These are phyloP conservation scores for Penicillium bovifimosum DNA, from an alignment of 495 filamentous ascomycete species.

Conservation along the genomic window DNA sequence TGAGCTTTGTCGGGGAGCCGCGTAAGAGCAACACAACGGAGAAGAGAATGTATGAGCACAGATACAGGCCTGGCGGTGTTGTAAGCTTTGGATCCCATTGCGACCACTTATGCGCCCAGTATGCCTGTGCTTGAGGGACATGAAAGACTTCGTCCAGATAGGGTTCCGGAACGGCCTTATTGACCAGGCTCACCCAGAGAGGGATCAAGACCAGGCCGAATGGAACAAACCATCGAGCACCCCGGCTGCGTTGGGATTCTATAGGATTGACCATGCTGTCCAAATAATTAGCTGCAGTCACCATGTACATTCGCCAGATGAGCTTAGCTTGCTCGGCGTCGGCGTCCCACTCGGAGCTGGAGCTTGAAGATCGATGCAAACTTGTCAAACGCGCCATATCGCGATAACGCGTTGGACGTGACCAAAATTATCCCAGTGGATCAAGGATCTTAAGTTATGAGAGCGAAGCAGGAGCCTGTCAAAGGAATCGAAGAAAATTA, in stretches of 20 bases:
- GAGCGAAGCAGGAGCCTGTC: neutral
- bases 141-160: conserved; percentile 97
- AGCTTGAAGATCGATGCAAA: conserved; percentile 3
- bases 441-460: neutral
- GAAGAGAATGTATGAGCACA: conserved; percentile 47
- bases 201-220: conserved; percentile 38
- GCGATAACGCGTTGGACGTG: neutral
- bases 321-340: neutral
- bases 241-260: conserved; percentile 35
- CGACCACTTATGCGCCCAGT: conserved; percentile 67
- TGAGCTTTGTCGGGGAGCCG: conserved; percentile 36
- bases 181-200: conserved; percentile 37
- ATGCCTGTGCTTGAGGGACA: conserved; percentile 82
- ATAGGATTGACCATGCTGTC: conserved; percentile 33
- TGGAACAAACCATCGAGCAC: conserved; percentile 40
- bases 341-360: neutral
- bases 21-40: conserved; percentile 28
- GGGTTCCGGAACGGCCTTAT: conserved; percentile 59
- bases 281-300: conserved; percentile 7
- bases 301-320: neutral
- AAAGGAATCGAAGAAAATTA: neutral
- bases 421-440: neutral
- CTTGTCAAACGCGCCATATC: conserved; percentile 3
- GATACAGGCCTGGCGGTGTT: conserved; percentile 84
- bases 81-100: conserved; percentile 96